Conservation (phyloP, 352 stramenopile genomes). For the Elongisporangium undulatum region DNA sequence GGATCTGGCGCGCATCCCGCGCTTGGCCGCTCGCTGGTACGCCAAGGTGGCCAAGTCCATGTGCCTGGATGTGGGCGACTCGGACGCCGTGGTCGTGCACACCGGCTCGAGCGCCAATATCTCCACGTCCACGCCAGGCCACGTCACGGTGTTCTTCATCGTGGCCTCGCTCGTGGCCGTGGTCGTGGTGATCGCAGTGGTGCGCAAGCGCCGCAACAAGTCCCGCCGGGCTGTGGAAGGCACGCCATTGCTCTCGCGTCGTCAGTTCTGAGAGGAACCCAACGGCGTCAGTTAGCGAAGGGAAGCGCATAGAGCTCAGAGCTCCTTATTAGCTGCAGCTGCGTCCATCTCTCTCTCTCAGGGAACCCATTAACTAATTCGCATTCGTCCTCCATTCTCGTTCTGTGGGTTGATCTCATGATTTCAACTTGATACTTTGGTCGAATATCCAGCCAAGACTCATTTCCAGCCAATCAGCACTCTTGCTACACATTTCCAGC, state of each 20-base stretch:
- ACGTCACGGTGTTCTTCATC: constrained; percentile 13
- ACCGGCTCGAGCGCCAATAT: constrained; percentile 1
- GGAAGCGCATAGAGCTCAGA: background rate
- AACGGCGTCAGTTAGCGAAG: background rate
- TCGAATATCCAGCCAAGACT: background rate
- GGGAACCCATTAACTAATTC: background rate
- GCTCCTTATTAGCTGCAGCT: background rate
- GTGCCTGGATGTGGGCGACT: constrained; percentile 18
- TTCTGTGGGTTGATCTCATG: background rate
- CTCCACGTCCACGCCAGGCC: constrained; percentile 14
- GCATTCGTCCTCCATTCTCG: background rate
- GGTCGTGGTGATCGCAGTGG: constrained; percentile 13
- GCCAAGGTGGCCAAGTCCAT: constrained; percentile 20
- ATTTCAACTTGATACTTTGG: background rate
- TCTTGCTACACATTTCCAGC: background rate
- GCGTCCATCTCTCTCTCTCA: background rate
- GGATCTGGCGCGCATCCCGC: constrained; percentile 21
- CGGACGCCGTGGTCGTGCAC: constrained; percentile 1
- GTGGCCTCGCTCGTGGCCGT: constrained; percentile 14
- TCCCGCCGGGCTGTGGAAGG: background rate
- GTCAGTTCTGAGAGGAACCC: background rate
- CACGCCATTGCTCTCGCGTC: background rate
- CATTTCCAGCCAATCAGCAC: background rate
- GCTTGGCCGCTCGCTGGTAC: constrained; percentile 28
- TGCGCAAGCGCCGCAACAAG: constrained; percentile 13